These are phyloP conservation scores for Calycina herbarum DNA, from an alignment of 2,329 filamentous ascomycete genomes.

Conservation along the genomic window DNA sequence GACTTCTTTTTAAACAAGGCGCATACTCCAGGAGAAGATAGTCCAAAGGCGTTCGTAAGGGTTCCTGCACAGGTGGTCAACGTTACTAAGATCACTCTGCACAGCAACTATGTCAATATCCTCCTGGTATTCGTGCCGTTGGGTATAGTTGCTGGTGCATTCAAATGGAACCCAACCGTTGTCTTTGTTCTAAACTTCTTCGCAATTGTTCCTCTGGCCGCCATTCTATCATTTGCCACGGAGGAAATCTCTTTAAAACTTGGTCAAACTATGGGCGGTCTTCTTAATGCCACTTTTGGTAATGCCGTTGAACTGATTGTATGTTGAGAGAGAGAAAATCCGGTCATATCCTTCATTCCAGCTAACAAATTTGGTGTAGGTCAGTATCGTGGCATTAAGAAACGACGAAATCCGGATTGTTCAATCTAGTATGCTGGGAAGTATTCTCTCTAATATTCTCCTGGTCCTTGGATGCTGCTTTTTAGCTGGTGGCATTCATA, in stretches of 20 bases:
- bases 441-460: conserved; percentile 90
- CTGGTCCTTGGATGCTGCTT: conserved; percentile 83
- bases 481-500: conserved; percentile 68
- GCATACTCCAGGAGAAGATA: conserved; percentile 34
- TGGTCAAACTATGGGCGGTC: conserved; percentile 56
- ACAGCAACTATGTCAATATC: conserved; percentile 64
- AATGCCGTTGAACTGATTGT: conserved; percentile 61
- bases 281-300: conserved; percentile 49
- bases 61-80: conserved; percentile 32
- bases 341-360: not conserved
- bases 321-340: conserved; percentile 14
- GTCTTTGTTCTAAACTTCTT: conserved; percentile 61
- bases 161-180: conserved; percentile 51
- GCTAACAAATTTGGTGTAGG: conserved; percentile 49
- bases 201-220: conserved; percentile 56
- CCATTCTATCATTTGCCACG: conserved; percentile 45
- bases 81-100: conserved; percentile 37
- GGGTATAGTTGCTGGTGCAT: conserved; percentile 65
- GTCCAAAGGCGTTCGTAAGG: conserved; percentile 32
- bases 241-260: conserved; percentile 49
- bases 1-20: conserved; percentile 31
- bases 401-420: conserved; percentile 90
- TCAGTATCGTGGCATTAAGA: conserved; percentile 86
- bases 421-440: conserved; percentile 94
- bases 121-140: conserved; percentile 76